Percentiles rank a stretch among this genome's conserved stretches.
These are phyloP conservation scores for Diaporthe batatas DNA, from an alignment of 2,329 filamentous ascomycete genomes.

Conservation along the genomic window DNA sequence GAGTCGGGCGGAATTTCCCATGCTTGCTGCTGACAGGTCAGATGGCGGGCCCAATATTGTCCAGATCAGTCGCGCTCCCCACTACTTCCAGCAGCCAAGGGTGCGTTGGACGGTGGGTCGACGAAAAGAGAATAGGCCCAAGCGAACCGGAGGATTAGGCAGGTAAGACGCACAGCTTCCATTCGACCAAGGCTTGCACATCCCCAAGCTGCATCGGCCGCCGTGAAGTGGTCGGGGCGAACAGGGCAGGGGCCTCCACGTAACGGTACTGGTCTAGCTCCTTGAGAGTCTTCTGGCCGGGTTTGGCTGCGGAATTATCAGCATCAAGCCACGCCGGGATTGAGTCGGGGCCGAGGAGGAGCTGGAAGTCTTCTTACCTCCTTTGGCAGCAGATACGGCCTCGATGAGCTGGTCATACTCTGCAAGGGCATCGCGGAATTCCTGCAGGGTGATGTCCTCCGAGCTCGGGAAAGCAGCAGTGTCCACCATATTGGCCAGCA, in stretches of 20 bases:
- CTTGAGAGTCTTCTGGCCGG: constrained; percentile 63
- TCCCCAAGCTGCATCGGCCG: constrained; percentile 67
- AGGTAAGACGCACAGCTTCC: constrained; percentile 73
- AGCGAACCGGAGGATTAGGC: constrained; percentile 16
- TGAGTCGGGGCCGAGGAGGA: background rate
- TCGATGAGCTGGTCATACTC: constrained; percentile 49
- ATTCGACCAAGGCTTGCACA: constrained; percentile 73
- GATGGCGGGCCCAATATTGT: constrained; percentile 28
- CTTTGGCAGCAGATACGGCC: constrained; percentile 60
- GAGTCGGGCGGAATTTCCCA: constrained; percentile 72
- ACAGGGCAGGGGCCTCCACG: constrained; percentile 61
- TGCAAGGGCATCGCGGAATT: constrained; percentile 46
- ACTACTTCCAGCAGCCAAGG: constrained; percentile 5
- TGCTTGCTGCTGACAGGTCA: constrained; percentile 60
- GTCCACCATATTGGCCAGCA: constrained; percentile 42
- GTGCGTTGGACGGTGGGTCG: background rate
- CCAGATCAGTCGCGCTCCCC: constrained; percentile 18
- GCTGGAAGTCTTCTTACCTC: constrained; percentile 51
- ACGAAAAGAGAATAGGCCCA: constrained; percentile 20
- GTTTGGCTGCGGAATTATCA: constrained; percentile 55
- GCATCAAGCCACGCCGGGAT: constrained; percentile 24
- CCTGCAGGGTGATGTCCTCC: constrained; percentile 47
- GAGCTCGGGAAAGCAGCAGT: constrained; percentile 44
- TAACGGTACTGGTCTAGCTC: constrained; percentile 74
- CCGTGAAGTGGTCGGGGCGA: constrained; percentile 53